These are phyloP conservation scores for Periconia macrospinosa DNA, from an alignment of 2,329 filamentous ascomycete species.

Conservation along the genomic window DNA sequence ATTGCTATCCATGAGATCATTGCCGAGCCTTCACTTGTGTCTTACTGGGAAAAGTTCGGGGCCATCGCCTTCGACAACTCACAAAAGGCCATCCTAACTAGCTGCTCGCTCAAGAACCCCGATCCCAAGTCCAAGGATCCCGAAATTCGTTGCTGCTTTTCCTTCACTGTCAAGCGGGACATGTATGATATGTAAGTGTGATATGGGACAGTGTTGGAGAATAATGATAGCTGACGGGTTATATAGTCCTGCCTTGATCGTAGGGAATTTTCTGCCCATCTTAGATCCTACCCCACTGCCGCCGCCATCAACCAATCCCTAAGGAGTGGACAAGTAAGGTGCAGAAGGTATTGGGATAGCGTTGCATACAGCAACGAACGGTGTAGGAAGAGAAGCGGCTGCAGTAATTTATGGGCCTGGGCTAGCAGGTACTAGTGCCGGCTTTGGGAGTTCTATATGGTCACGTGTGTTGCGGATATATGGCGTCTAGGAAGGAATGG, in stretches of 20 bases:
- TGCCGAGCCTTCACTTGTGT: conserved; percentile 89
- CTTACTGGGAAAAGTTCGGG: conserved; percentile 99
- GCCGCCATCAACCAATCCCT: conserved; percentile 11
- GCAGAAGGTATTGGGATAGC: neutral
- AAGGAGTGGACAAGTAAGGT: neutral
- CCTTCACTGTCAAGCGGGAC: conserved; percentile 92
- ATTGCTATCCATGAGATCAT: conserved; percentile 95
- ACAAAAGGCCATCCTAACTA: conserved; percentile 94
- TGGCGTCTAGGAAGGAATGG: no score
- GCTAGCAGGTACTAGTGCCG: neutral
- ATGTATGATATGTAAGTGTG: conserved; percentile 87
- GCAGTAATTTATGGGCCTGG: neutral
- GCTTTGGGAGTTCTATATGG: neutral
- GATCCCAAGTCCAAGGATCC: conserved; percentile 64
- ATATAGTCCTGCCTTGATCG: conserved; percentile 78
- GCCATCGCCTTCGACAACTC: conserved; percentile 93
- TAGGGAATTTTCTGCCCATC: conserved; percentile 95
- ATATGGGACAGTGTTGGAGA: conserved; percentile 2
- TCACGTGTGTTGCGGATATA: no score
- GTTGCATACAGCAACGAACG: no score
- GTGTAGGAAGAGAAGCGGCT: no score
- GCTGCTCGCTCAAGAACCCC: conserved; percentile 83
- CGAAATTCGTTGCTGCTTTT: conserved; percentile 92
- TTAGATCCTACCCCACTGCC: conserved; percentile 47
- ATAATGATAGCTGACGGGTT: conserved; percentile 35